Evolutionary conservation across 768 basidiomycete genomes (phyloP).

Genomic region (Cystobasidium onofrii): DNA sequence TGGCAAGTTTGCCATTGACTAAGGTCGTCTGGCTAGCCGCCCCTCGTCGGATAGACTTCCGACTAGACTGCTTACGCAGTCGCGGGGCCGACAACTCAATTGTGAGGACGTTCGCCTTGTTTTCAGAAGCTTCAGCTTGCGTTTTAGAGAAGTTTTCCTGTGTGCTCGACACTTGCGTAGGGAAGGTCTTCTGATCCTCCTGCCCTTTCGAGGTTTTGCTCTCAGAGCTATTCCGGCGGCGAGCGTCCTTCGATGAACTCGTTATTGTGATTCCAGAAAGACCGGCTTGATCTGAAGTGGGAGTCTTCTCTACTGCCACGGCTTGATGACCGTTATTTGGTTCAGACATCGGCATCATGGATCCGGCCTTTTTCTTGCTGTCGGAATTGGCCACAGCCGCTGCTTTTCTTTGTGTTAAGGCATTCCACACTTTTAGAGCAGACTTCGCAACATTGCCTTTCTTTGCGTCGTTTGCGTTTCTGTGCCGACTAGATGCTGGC

Average conservation of each 20-base stretch:
- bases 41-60: slow-evolving; percentile 21
- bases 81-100: slow-evolving; percentile 1
- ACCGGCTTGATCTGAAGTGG: not conserved
- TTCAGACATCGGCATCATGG: no score
- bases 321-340: no score
- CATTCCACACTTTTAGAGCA: slow-evolving; percentile 39
- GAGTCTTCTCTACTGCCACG: not conserved
- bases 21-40: not conserved
- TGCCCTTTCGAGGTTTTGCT: not conserved
- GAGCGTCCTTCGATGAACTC: no score
- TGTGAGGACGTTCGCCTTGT: not conserved
- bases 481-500: not conserved
- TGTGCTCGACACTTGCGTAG: no score
- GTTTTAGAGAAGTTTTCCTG: no score
- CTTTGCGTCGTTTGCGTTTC: not conserved
- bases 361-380: not conserved
- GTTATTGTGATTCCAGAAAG: no score
- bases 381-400: not conserved
- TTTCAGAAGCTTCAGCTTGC: not conserved
- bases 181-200: slow-evolving; percentile 2
- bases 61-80: slow-evolving; percentile 1
- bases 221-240: no score
- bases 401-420: slow-evolving; percentile 34
- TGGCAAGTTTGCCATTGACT: not conserved
- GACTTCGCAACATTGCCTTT: slow-evolving; percentile 7